These are phyloP conservation scores for Colletotrichum caudatum DNA, from an alignment of 2,329 filamentous ascomycete species.

Conservation along the genomic window DNA sequence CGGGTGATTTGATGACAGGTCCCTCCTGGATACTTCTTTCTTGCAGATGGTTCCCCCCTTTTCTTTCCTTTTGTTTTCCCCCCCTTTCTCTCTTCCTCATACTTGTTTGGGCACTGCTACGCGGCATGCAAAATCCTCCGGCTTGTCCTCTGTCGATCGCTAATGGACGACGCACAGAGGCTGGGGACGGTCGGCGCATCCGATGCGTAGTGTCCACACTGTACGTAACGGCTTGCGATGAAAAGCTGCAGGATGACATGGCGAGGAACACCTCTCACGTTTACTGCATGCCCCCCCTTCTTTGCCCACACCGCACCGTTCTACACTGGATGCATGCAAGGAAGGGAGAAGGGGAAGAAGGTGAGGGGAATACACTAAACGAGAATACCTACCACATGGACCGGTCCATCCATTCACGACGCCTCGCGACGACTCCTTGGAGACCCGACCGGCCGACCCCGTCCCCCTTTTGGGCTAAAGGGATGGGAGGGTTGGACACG, in stretches of 20 bases:
- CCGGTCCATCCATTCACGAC: slow-evolving; percentile 13
- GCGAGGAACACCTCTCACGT: not conserved
- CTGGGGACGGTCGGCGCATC: not conserved
- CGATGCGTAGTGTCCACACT: slow-evolving; percentile 3
- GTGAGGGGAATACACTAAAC: not conserved
- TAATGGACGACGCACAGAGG: not conserved
- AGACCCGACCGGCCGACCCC: not conserved
- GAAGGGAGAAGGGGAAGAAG: not conserved
- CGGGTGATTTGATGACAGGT: not conserved
- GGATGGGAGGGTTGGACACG: not conserved
- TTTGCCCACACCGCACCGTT: slow-evolving; percentile 8
- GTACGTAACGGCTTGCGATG: slow-evolving; percentile 20
- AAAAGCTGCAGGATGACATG: slow-evolving; percentile 10
- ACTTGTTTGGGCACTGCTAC: not conserved
- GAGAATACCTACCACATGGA: not conserved
- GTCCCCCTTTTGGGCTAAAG: not conserved
- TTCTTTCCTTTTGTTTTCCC: not conserved
- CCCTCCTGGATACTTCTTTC: not conserved
- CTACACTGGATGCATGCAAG: not conserved
- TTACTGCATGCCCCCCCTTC: slow-evolving; percentile 7
- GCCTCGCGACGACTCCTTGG: not conserved
- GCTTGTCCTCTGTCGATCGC: not conserved
- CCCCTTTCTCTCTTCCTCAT: not conserved
- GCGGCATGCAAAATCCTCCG: not conserved
- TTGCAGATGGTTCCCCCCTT: not conserved